A percentile compares a stretch with the other conserved stretches of the same genome.
These are phyloP conservation scores for Lecanicillium sp. DNA, from an alignment of 2,329 filamentous ascomycete genomes.

Conservation along the genomic window DNA sequence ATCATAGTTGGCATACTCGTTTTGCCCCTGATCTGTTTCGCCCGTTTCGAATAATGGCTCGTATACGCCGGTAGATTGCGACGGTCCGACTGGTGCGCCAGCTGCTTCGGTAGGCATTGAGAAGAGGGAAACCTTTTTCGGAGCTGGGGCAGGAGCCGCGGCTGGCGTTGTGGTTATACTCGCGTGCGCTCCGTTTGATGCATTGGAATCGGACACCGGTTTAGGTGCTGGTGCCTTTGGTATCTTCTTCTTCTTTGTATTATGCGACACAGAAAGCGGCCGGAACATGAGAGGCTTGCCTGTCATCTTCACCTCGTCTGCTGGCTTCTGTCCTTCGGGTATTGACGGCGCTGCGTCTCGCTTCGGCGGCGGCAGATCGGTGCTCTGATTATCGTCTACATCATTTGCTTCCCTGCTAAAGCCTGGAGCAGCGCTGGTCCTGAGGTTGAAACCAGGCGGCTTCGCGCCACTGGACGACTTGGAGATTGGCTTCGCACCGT, in stretches of 20 bases:
- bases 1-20: constrained; percentile 24
- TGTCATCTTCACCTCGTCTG: constrained; percentile 59
- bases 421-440: constrained; percentile 75
- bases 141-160: constrained; percentile 6
- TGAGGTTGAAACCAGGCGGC: constrained; percentile 52
- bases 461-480: constrained; percentile 20
- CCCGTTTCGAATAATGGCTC: constrained; percentile 41
- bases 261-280: constrained; percentile 76
- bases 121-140: constrained; percentile 60
- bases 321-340: constrained; percentile 48
- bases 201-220: neutral
- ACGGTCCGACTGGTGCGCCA: constrained; percentile 11
- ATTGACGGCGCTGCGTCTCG: constrained; percentile 37
- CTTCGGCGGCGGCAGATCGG: constrained; percentile 34
- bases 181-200: too few species aligned
- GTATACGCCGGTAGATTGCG: constrained; percentile 29
- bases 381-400: constrained; percentile 14
- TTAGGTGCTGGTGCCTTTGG: constrained; percentile 9
- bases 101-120: constrained; percentile 44
- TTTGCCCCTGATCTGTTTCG: constrained; percentile 10
- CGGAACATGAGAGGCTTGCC: constrained; percentile 84
- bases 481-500: constrained; percentile 25
- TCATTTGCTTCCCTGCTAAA: constrained; percentile 56
- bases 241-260: constrained; percentile 61
- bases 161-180: constrained; percentile 8